These are phyloP conservation scores for Wickerhamiella pararugosa DNA, from an alignment of 1,139 yeast species.

Conservation along the genomic window DNA sequence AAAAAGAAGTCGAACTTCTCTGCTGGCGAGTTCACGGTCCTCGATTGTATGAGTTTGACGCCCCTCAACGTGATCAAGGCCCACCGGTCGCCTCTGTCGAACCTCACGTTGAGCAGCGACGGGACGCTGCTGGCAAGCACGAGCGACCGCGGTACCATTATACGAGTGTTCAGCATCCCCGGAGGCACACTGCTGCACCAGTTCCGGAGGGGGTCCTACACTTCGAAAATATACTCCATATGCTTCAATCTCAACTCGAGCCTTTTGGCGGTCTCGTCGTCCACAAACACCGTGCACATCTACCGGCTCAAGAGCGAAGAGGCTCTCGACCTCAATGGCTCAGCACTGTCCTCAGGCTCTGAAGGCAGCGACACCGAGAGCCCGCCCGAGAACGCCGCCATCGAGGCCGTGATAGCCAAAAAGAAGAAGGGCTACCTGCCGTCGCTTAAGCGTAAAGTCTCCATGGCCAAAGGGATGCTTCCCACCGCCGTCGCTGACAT, in stretches of 20 bases:
- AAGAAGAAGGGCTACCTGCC: conserved; percentile 8
- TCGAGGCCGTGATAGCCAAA: conserved; percentile 8
- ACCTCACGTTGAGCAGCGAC: conserved; percentile 60
- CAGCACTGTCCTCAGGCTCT: neutral
- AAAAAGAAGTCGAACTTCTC: conserved; percentile 19
- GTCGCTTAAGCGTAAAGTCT: conserved; percentile 6
- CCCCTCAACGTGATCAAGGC: conserved; percentile 89
- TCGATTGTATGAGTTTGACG: conserved; percentile 60
- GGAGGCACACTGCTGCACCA: conserved; percentile 75
- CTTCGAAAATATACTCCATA: conserved; percentile 74
- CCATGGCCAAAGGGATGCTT: conserved; percentile 22
- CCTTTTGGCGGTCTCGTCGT: conserved; percentile 69
- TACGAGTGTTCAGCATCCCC: conserved; percentile 73
- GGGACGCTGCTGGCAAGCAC: conserved; percentile 85
- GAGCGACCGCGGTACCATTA: conserved; percentile 87
- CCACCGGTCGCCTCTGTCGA: conserved; percentile 74
- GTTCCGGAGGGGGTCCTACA: conserved; percentile 88
- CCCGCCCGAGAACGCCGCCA: neutral
- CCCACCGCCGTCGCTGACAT: conserved; percentile 78
- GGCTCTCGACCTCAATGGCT: neutral
- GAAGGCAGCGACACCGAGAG: neutral
- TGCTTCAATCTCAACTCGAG: conserved; percentile 63
- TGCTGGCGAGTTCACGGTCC: conserved; percentile 80
- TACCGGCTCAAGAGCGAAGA: conserved; percentile 34
- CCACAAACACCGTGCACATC: conserved; percentile 87